Percentiles rank a stretch among this genome's conserved stretches.
Evolutionary conservation across 2,329 filamentous ascomycete species (phyloP).

Genomic region (Penicillium nordicum): DNA sequence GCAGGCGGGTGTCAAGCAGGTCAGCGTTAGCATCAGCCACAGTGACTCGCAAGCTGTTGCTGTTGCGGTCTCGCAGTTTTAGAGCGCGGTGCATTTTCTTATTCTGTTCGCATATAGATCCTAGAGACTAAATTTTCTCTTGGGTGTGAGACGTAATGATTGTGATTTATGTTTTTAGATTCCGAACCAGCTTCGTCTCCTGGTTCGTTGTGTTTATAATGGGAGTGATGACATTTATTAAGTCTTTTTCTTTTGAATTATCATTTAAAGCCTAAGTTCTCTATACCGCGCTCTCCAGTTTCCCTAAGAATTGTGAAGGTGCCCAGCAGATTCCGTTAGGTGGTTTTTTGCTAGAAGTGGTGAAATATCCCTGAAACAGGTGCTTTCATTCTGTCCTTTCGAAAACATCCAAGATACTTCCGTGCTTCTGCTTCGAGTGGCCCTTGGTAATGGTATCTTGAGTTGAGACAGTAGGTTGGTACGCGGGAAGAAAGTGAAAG

Average conservation of each 20-base stretch:
- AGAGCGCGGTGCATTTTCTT: conserved; percentile 10
- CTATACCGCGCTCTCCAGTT: background rate
- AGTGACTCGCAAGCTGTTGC: conserved; percentile 92
- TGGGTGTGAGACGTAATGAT: conserved; percentile 25
- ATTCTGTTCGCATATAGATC: conserved; percentile 15
- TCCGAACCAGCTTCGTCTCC: conserved; percentile 24
- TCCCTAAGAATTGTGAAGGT: too few species aligned
- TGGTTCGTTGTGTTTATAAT: conserved; percentile 27
- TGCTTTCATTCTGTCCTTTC: too few species aligned
- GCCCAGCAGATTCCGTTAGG: too few species aligned
- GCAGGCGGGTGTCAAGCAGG: conserved; percentile 78
- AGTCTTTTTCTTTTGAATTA: conserved; percentile 2
- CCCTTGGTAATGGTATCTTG: too few species aligned
- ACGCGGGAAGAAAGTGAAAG: too few species aligned
- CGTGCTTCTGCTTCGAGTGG: too few species aligned
- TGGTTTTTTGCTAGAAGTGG: too few species aligned
- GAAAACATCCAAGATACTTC: too few species aligned
- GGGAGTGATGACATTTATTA: conserved; percentile 25
- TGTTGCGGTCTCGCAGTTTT: conserved; percentile 82
- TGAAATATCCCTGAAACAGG: too few species aligned
- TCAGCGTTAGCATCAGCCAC: conserved; percentile 94
- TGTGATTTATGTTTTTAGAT: conserved; percentile 26
- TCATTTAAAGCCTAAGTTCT: background rate
- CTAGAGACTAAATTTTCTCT: background rate
- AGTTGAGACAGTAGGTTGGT: too few species aligned